phyloP scores from a whole-genome alignment of 1,284 basidiomycete species.

The Papiliotrema nemorosa region DNA sequence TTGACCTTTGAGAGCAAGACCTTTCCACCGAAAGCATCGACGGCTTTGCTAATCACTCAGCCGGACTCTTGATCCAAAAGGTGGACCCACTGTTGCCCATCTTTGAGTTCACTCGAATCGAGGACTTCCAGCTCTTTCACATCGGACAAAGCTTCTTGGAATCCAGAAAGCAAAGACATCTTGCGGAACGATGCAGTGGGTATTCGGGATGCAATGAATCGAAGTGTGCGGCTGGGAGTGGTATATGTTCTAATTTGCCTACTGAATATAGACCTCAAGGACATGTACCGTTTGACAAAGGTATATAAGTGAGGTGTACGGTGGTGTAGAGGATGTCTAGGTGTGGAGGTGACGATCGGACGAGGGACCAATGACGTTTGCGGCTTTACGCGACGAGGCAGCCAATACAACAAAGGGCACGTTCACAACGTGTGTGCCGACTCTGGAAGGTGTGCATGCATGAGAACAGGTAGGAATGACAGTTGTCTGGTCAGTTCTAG shows the following conservation, averaged over 20 bases:
- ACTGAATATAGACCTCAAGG: background rate
- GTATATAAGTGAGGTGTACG: background rate
- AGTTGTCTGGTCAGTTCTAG: no score
- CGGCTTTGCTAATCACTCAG: slow-evolving; percentile 53
- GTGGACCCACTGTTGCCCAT: slow-evolving; percentile 66
- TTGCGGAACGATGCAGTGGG: background rate
- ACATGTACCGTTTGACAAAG: background rate
- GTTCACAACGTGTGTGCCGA: no score
- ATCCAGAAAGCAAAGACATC: background rate
- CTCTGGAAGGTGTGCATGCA: no score
- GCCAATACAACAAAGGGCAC: no score
- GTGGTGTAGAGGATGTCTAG: background rate
- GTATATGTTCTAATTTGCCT: background rate
- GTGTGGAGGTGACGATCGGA: background rate
- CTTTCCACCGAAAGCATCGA: slow-evolving; percentile 72
- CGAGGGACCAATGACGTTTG: background rate
- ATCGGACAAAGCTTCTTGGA: background rate
- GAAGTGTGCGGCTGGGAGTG: background rate
- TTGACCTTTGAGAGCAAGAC: slow-evolving; percentile 74
- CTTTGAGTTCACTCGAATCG: slow-evolving; percentile 58
- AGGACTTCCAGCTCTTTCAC: slow-evolving; percentile 26
- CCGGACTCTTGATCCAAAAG: background rate
- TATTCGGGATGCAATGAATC: background rate
- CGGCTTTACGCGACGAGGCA: no score
- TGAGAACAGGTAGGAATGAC: no score